These are phyloP conservation scores for Terana coerulea DNA, from an alignment of 768 basidiomycete genomes.

Conservation along the genomic window DNA sequence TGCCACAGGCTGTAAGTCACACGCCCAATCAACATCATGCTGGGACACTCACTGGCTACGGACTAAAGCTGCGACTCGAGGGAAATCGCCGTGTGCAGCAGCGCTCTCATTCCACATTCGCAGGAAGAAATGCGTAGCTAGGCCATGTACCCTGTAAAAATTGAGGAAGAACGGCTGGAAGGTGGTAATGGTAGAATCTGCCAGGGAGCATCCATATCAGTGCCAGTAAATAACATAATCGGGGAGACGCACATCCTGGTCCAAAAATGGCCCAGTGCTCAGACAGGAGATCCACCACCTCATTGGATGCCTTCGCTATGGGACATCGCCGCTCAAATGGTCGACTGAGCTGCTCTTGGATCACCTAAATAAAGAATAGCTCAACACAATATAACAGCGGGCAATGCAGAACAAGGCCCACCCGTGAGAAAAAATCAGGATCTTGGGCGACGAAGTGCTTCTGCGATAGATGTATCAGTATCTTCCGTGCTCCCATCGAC, in stretches of 20 bases:
- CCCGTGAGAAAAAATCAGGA: conserved; percentile 73
- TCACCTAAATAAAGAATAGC: conserved; percentile 42
- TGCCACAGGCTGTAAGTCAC: conserved; percentile 25
- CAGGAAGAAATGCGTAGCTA: conserved; percentile 86
- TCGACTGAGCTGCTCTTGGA: conserved; percentile 77
- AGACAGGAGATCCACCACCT: conserved; percentile 78
- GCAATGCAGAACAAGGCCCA: conserved; percentile 20
- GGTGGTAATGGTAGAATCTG: conserved; percentile 75
- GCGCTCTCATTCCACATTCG: conserved; percentile 91
- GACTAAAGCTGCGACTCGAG: conserved; percentile 71
- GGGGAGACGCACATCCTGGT: conserved; percentile 68
- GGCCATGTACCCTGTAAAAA: conserved; percentile 72
- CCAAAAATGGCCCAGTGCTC: conserved; percentile 86
- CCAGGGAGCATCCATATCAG: conserved; percentile 7
- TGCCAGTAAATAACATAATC: not conserved
- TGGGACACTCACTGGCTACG: conserved; percentile 73
- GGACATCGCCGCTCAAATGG: conserved; percentile 75
- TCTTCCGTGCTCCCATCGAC: not conserved
- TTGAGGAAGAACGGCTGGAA: conserved; percentile 89
- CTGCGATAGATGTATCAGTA: conserved; percentile 32
- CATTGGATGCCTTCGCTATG: conserved; percentile 78
- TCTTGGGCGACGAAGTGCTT: conserved; percentile 65
- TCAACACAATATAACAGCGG: not conserved
- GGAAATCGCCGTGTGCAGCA: conserved; percentile 71
- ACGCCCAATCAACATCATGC: not conserved